phyloP scores from a whole-genome alignment of 345 rosid species.

The Gossypium sturtianum region DNA sequence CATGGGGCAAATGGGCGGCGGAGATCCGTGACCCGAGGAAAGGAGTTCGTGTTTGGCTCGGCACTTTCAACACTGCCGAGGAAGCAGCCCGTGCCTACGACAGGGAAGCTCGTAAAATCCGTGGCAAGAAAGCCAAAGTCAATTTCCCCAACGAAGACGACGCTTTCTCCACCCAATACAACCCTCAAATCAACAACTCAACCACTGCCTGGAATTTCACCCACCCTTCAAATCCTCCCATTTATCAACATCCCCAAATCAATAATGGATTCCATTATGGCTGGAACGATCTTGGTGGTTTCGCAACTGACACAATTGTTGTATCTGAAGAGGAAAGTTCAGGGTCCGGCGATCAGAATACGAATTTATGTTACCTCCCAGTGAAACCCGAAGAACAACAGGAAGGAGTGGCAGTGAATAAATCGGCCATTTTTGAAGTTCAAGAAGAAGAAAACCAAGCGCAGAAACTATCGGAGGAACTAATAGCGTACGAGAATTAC shows the following conservation, averaged over 20 bases:
- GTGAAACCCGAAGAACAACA: conserved; percentile 10
- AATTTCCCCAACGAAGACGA: conserved; percentile 74
- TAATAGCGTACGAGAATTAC: conserved; percentile 61
- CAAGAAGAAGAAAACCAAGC: conserved; percentile 37
- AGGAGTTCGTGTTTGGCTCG: conserved; percentile 94
- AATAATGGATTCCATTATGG: conserved; percentile 26
- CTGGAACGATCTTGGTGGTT: conserved; percentile 25
- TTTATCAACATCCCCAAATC: background rate
- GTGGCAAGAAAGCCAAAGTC: conserved; percentile 81
- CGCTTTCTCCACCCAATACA: conserved; percentile 2
- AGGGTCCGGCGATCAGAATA: conserved; percentile 14
- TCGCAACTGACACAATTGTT: conserved; percentile 15
- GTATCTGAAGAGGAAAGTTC: conserved; percentile 25
- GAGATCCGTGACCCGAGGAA: conserved; percentile 94
- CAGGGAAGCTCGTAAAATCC: conserved; percentile 71
- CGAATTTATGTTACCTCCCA: background rate
- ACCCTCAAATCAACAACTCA: background rate
- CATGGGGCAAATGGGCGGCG: conserved; percentile 98
- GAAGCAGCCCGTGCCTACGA: conserved; percentile 94
- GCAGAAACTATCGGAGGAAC: conserved; percentile 59
- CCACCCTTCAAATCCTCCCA: background rate
- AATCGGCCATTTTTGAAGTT: conserved; percentile 1
- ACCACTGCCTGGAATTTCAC: background rate
- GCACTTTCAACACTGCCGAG: conserved; percentile 84
- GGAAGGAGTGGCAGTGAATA: conserved; percentile 11